A percentile compares a stretch with the other conserved stretches of the same genome.
Conservation (phyloP, 2,329 filamentous ascomycete species). For the Amylocarpus encephaloides region DNA sequence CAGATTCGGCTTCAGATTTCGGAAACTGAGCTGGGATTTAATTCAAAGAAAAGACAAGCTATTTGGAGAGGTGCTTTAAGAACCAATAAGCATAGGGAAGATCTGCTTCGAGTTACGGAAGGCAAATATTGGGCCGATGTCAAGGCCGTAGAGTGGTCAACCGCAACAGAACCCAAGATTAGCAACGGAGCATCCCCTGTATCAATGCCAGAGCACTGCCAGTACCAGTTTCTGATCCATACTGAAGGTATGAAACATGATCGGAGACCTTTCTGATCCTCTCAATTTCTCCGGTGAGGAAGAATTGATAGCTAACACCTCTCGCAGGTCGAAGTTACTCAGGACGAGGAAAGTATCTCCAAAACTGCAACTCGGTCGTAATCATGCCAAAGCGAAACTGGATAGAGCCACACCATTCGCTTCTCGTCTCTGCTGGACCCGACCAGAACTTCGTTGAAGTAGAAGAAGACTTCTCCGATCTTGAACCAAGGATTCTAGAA, state of each 20-base stretch:
- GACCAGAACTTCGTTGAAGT: conserved; percentile 46
- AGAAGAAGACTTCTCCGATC: conserved; percentile 37
- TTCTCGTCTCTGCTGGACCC: conserved; percentile 31
- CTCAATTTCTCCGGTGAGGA: no score
- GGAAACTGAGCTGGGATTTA: conserved; percentile 8
- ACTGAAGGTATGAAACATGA: conserved; percentile 36
- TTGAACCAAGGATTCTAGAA: conserved; percentile 34
- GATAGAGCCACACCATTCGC: conserved; percentile 16
- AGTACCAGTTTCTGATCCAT: conserved; percentile 47
- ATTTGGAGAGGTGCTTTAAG: conserved; percentile 27
- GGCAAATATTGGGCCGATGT: conserved; percentile 35
- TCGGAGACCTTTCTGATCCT: neutral
- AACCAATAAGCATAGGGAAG: conserved; percentile 21
- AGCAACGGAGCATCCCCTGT: conserved; percentile 32
- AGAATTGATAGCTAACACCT: neutral
- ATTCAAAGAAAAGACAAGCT: conserved; percentile 18
- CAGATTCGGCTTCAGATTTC: conserved; percentile 21
- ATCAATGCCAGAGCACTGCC: conserved; percentile 46
- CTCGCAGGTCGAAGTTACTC: conserved; percentile 41
- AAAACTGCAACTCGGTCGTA: conserved; percentile 31
- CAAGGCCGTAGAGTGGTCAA: conserved; percentile 20
- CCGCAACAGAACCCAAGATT: neutral
- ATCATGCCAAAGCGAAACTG: conserved; percentile 11
- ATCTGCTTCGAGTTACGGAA: conserved; percentile 27
- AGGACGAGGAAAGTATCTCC: conserved; percentile 46